These are phyloP conservation scores for Calonectria pseudoturangicola DNA, from an alignment of 2,329 filamentous ascomycete genomes.

Conservation along the genomic window DNA sequence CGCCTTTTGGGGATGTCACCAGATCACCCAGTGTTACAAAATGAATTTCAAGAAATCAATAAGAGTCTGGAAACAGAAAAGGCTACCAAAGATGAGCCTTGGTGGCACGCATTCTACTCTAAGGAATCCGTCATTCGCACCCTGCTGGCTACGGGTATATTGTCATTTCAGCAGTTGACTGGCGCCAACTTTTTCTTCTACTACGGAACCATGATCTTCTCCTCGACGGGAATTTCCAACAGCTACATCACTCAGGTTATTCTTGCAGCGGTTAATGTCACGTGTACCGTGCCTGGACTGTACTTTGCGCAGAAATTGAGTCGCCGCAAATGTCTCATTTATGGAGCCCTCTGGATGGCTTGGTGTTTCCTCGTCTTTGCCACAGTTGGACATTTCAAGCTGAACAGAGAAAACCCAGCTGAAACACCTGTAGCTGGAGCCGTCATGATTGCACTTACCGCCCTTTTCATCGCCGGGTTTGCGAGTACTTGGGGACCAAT, in stretches of 20 bases:
- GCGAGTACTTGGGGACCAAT: conserved; percentile 12
- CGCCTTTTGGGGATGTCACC: not conserved
- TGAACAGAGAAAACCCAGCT: not conserved
- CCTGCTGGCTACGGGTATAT: not conserved
- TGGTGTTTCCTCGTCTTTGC: conserved; percentile 16
- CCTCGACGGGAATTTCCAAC: conserved; percentile 19
- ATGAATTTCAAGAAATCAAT: not conserved
- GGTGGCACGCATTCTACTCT: not conserved
- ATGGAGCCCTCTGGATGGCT: conserved; percentile 13
- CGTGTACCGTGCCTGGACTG: not conserved
- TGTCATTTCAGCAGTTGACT: conserved; percentile 6
- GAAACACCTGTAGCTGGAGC: not conserved
- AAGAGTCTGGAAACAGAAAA: conserved; percentile 2
- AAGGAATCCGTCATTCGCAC: not conserved
- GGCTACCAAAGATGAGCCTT: not conserved
- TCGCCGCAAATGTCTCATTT: conserved; percentile 3
- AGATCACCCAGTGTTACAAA: not conserved
- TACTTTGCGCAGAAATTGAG: conserved; percentile 20
- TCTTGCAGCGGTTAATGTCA: not conserved
- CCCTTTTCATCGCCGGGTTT: conserved; percentile 6
- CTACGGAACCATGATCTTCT: conserved; percentile 15
- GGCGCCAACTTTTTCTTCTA: conserved; percentile 24
- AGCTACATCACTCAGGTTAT: conserved; percentile 16
- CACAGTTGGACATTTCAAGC: conserved; percentile 19
- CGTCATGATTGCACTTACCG: not conserved